A percentile compares a stretch with the other conserved stretches of the same genome.
Evolutionary conservation across 2,329 filamentous ascomycete species (phyloP).

Genomic region (Cladosporium colombiae): DNA sequence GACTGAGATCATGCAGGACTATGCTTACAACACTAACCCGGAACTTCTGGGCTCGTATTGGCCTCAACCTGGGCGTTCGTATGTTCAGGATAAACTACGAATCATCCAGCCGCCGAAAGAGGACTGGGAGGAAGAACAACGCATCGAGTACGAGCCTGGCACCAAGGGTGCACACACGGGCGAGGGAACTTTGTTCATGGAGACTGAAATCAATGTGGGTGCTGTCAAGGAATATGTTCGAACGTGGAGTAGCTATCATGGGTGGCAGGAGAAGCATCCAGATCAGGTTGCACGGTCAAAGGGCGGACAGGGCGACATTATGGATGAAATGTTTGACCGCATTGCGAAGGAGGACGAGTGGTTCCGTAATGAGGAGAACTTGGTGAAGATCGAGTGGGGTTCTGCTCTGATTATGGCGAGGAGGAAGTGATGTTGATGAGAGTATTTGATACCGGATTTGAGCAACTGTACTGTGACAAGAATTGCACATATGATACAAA

Average conservation of each 20-base stretch:
- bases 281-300: slow-evolving; percentile 51
- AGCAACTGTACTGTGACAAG: neutral
- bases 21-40: slow-evolving; percentile 54
- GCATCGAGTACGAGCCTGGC: slow-evolving; percentile 61
- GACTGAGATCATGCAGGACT: slow-evolving; percentile 56
- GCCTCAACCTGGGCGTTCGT: slow-evolving; percentile 61
- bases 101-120: slow-evolving; percentile 53
- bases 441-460: neutral
- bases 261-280: slow-evolving; percentile 60
- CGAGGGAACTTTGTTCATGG: slow-evolving; percentile 53
- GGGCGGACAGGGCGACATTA: slow-evolving; percentile 61
- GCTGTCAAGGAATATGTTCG: slow-evolving; percentile 62
- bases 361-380: slow-evolving; percentile 53
- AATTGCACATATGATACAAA: neutral
- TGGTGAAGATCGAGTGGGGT: slow-evolving; percentile 63
- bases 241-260: slow-evolving; percentile 62
- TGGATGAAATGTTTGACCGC: slow-evolving; percentile 63
- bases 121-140: slow-evolving; percentile 55
- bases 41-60: slow-evolving; percentile 59
- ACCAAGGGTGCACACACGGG: slow-evolving; percentile 42
- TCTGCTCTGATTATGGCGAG: slow-evolving; percentile 61
- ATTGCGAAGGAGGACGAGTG: slow-evolving; percentile 54
- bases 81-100: slow-evolving; percentile 55
- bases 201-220: slow-evolving; percentile 56
- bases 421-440: slow-evolving; percentile 7